Conservation (phyloP, 1,139 yeast genomes). For the Ogataea hybrid region DNA sequence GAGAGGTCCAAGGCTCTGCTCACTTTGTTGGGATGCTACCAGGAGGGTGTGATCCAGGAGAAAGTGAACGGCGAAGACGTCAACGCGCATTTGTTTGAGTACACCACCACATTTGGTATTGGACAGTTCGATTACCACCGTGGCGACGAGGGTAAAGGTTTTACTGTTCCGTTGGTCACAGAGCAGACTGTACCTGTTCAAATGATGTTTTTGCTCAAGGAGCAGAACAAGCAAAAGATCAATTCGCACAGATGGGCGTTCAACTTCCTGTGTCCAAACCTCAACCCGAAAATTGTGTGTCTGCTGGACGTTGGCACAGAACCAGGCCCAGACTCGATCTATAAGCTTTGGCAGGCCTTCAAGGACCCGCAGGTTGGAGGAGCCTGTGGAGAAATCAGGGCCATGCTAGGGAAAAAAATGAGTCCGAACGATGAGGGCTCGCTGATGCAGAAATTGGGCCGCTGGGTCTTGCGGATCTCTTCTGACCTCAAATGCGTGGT, state of each 20-base stretch:
- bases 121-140: slow-evolving; percentile 38
- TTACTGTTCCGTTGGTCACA: slow-evolving; percentile 46
- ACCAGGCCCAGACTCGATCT: slow-evolving; percentile 71
- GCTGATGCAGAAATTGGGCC: slow-evolving; percentile 21
- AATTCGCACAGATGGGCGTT: slow-evolving; percentile 86
- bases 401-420: slow-evolving; percentile 52
- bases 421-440: slow-evolving; percentile 41
- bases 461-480: slow-evolving; percentile 12
- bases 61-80: slow-evolving; percentile 69
- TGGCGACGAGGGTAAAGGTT: slow-evolving; percentile 43
- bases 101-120: slow-evolving; percentile 75
- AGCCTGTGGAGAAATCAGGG: slow-evolving; percentile 83
- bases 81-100: slow-evolving; percentile 74
- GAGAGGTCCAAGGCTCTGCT: slow-evolving; percentile 62
- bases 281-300: slow-evolving; percentile 69
- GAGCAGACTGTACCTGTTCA: slow-evolving; percentile 70
- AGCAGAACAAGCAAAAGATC: slow-evolving; percentile 71
- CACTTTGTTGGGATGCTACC: slow-evolving; percentile 72
- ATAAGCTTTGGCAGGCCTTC: slow-evolving; percentile 73
- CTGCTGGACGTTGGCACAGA: slow-evolving; percentile 80
- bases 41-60: slow-evolving; percentile 80
- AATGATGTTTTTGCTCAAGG: slow-evolving; percentile 72
- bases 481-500: slow-evolving; percentile 37
- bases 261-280: slow-evolving; percentile 71
- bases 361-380: slow-evolving; percentile 77